Evolutionary conservation across 1,284 basidiomycete species (phyloP).

Genomic region (Rhodotorula glutinis): DNA sequence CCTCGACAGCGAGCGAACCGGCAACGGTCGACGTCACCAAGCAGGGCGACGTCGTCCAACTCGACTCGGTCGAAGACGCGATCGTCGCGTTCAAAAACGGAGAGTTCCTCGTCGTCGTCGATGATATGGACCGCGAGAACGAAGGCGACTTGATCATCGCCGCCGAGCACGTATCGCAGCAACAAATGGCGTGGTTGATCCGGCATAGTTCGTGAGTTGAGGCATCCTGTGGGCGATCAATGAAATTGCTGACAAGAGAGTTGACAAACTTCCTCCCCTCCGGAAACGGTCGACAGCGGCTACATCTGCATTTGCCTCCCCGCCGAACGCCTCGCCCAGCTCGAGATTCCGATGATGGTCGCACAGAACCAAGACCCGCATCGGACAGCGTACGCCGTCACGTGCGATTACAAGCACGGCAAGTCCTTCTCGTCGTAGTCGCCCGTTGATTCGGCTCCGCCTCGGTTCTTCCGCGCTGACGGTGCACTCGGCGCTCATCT

Average conservation of each 20-base stretch:
- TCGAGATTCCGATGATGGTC: constrained; percentile 93
- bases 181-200: constrained; percentile 99
- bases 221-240: too few relatives aligned
- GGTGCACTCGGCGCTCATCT: not conserved
- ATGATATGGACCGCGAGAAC: constrained; percentile 88
- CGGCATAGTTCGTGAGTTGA: constrained; percentile 77
- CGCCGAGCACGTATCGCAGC: constrained; percentile 55
- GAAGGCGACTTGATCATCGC: constrained; percentile 91
- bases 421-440: constrained; percentile 46
- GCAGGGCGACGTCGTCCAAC: constrained; percentile 43
- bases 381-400: constrained; percentile 95
- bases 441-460: not conserved
- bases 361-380: constrained; percentile 84
- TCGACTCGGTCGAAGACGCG: constrained; percentile 75
- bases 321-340: constrained; percentile 66
- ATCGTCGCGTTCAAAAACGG: constrained; percentile 73
- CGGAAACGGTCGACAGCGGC: constrained; percentile 59
- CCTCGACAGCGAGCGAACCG: not conserved
- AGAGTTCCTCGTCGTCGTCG: constrained; percentile 92
- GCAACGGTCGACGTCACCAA: not conserved
- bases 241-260: not conserved
- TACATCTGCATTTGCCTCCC: constrained; percentile 91
- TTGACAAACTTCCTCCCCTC: not conserved
- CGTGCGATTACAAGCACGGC: constrained; percentile 87
- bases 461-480: constrained; percentile 6